Conservation (phyloP, 2,329 filamentous ascomycete genomes). For the Tolypocladium endophyticum region DNA sequence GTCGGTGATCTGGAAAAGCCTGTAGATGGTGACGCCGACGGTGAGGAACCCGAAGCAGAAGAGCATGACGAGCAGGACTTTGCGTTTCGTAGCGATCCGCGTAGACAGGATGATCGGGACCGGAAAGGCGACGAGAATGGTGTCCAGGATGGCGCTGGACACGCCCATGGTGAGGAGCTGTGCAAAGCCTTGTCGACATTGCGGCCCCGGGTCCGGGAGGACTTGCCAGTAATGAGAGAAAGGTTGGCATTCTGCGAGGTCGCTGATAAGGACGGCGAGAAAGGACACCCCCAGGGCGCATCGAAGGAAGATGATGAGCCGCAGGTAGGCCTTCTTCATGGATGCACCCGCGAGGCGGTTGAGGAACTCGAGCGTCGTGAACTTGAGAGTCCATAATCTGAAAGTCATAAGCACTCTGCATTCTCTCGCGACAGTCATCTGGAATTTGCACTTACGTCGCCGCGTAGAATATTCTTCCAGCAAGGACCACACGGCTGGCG, state of each 20-base stretch:
- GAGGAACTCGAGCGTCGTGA: constrained; percentile 84
- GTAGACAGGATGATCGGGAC: constrained; percentile 79
- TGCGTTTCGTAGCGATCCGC: constrained; percentile 65
- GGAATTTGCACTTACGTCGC: constrained; percentile 57
- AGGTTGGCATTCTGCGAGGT: constrained; percentile 73
- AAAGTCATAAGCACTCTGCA: not conserved
- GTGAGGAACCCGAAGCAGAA: constrained; percentile 76
- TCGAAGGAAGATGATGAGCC: constrained; percentile 60
- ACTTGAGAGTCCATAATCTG: constrained; percentile 87
- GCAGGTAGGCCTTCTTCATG: constrained; percentile 68
- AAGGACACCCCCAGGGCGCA: constrained; percentile 69
- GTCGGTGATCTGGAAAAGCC: constrained; percentile 65
- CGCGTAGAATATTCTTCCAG: constrained; percentile 76
- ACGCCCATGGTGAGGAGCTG: constrained; percentile 83
- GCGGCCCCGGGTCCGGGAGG: constrained; percentile 69
- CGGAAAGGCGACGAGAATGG: constrained; percentile 79
- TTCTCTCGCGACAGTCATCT: not conserved
- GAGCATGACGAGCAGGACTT: constrained; percentile 66
- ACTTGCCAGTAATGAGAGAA: constrained; percentile 71
- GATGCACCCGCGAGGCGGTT: constrained; percentile 73
- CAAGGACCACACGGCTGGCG: constrained; percentile 73
- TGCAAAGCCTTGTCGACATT: constrained; percentile 76
- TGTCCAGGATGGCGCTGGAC: constrained; percentile 79
- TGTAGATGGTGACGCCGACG: constrained; percentile 68
- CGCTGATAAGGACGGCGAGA: constrained; percentile 67